Conservation (phyloP, 148 eudicot genomes). For the Rhododendron ferrugineum region DNA sequence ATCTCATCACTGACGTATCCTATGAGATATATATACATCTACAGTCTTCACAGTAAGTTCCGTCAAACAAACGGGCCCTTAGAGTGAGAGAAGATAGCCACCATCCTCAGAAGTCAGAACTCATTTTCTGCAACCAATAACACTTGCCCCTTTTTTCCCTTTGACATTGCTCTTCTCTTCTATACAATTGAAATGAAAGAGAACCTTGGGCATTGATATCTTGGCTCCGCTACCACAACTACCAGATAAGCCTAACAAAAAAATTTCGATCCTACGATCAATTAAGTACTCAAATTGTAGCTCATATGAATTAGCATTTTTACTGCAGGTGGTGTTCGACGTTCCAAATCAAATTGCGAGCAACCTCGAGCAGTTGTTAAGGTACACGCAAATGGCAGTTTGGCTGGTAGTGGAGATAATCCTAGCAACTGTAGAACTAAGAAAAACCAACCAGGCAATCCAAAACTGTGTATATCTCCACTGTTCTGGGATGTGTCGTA, state of each 20-base stretch:
- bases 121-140: not conserved
- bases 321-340: not conserved
- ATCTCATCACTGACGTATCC: not conserved
- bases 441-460: conserved; percentile 30
- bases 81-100: not conserved
- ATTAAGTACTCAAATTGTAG: not conserved
- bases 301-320: not conserved
- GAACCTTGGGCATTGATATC: not conserved
- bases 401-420: not conserved
- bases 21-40: too few relatives aligned
- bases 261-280: not conserved
- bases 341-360: not conserved
- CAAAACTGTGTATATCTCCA: conserved; percentile 46
- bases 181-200: not conserved
- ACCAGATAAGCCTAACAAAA: not conserved
- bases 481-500: conserved; percentile 53
- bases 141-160: not conserved
- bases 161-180: not conserved
- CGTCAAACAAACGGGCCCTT: not conserved
- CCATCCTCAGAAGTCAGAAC: not conserved
- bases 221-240: not conserved
- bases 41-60: not conserved
- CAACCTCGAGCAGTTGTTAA: not conserved
- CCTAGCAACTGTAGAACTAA: conserved; percentile 2
- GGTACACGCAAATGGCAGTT: not conserved